A percentile compares a stretch with the other conserved stretches of the same genome.
These are phyloP conservation scores for Aspergillus sp. DNA, from an alignment of 2,329 filamentous ascomycete species.

Conservation along the genomic window DNA sequence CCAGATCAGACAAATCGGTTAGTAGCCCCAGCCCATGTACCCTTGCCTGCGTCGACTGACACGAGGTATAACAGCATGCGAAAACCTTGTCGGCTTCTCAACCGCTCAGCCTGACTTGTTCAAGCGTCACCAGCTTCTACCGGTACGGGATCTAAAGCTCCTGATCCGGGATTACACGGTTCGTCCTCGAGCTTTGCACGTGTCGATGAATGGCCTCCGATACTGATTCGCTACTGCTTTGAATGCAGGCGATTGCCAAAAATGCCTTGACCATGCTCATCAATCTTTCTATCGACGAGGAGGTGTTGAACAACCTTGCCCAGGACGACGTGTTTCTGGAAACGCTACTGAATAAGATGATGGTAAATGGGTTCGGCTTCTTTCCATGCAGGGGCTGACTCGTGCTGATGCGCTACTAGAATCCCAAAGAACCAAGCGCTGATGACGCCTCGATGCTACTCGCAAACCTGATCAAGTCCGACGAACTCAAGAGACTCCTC, in stretches of 20 bases:
- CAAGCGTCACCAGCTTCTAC: conserved; percentile 67
- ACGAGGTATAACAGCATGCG: conserved; percentile 49
- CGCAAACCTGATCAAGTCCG: conserved; percentile 79
- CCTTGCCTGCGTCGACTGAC: too few relatives aligned
- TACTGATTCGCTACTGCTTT: conserved; percentile 4
- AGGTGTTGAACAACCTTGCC: conserved; percentile 63
- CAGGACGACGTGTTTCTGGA: conserved; percentile 76
- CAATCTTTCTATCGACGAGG: conserved; percentile 75
- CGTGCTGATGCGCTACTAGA: conserved; percentile 16
- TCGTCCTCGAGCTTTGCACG: conserved; percentile 23
- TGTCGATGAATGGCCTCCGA: neutral
- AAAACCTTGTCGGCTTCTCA: conserved; percentile 77
- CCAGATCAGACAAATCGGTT: conserved; percentile 74
- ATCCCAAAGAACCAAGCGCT: conserved; percentile 62
- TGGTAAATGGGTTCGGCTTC: conserved; percentile 51
- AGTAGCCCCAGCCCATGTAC: too few relatives aligned
- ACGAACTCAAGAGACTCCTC: conserved; percentile 60
- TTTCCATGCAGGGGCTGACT: neutral
- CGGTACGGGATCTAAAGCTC: conserved; percentile 79
- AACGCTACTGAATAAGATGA: conserved; percentile 60
- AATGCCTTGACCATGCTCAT: conserved; percentile 71
- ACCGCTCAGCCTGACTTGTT: conserved; percentile 71
- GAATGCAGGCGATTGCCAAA: conserved; percentile 68
- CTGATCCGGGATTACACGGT: conserved; percentile 75
- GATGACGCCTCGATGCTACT: conserved; percentile 84